phyloP scores from a whole-genome alignment of 2,329 filamentous ascomycete genomes.

The Aspergillus awamori region DNA sequence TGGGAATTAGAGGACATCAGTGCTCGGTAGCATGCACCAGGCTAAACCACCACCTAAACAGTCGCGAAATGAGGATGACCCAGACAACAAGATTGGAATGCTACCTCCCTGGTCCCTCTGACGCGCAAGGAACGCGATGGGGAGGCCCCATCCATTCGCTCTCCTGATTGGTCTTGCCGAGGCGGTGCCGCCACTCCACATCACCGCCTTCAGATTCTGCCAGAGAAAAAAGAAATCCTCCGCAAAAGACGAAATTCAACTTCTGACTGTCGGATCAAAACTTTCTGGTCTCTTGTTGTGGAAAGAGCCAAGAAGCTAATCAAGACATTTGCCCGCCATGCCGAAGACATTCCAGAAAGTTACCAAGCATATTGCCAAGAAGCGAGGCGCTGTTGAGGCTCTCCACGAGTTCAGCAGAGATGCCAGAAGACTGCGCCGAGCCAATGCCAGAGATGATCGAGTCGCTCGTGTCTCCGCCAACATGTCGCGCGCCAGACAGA shows the following conservation, averaged over 20 bases:
- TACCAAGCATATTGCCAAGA: conserved; percentile 86
- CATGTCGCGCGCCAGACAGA: conserved; percentile 73
- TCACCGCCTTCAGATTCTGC: conserved; percentile 41
- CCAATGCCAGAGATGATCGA: conserved; percentile 78
- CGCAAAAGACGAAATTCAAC: conserved; percentile 8
- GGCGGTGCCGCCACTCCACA: conserved; percentile 10
- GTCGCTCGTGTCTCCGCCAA: conserved; percentile 71
- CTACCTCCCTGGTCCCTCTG: conserved; percentile 30
- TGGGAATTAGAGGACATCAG: conserved; percentile 7
- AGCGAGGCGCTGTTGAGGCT: conserved; percentile 72
- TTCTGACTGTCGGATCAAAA: conserved; percentile 3
- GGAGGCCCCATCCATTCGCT: not conserved
- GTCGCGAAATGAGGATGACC: conserved; percentile 20
- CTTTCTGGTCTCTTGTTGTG: conserved; percentile 5
- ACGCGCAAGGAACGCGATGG: conserved; percentile 39
- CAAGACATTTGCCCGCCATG: conserved; percentile 55
- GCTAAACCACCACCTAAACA: conserved; percentile 4
- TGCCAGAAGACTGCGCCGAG: conserved; percentile 77
- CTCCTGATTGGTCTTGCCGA: conserved; percentile 22
- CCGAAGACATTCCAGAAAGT: conserved; percentile 78
- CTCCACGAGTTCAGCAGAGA: conserved; percentile 90
- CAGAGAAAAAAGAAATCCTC: conserved; percentile 30
- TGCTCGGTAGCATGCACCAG: conserved; percentile 1
- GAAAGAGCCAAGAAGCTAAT: not conserved
- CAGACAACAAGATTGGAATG: conserved; percentile 37